phyloP scores from a whole-genome alignment of 2,329 filamentous ascomycete species.

The Gremmenia infestans region DNA sequence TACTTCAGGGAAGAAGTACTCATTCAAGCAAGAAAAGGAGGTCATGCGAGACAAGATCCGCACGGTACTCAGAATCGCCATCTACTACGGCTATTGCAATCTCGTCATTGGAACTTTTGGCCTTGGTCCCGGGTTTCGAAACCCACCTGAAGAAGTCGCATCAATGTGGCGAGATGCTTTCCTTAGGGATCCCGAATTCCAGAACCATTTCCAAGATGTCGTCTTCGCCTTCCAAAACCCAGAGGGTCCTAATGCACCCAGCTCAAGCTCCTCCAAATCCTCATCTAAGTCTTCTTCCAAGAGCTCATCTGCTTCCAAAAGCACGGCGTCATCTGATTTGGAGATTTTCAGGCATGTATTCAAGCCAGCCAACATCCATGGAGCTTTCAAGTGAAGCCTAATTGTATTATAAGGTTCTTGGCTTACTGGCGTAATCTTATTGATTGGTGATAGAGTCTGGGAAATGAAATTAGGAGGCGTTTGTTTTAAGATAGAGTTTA shows the following conservation, averaged over 20 bases:
- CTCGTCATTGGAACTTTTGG: constrained; percentile 62
- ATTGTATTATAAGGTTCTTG: not conserved
- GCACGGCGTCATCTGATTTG: constrained; percentile 37
- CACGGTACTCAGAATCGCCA: constrained; percentile 64
- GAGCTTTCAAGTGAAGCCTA: constrained; percentile 21
- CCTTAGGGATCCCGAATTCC: constrained; percentile 56
- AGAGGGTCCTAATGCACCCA: constrained; percentile 41
- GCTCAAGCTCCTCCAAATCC: constrained; percentile 31
- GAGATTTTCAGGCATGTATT: constrained; percentile 52
- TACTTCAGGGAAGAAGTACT: constrained; percentile 61
- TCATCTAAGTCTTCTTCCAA: constrained; percentile 22
- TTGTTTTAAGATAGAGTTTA: not conserved
- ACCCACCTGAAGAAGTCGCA: constrained; percentile 60
- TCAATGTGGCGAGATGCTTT: constrained; percentile 62
- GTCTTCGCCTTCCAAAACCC: constrained; percentile 61
- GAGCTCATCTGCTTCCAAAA: constrained; percentile 29
- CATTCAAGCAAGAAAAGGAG: constrained; percentile 65
- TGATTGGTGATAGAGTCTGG: not conserved
- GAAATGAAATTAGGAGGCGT: not conserved
- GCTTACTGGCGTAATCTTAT: not conserved
- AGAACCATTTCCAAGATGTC: constrained; percentile 56
- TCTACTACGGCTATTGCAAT: constrained; percentile 50
- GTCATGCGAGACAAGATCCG: constrained; percentile 70
- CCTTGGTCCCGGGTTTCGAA: constrained; percentile 57
- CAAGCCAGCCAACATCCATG: constrained; percentile 36